Conservation (phyloP, 2,329 filamentous ascomycete species). For the Xylariaceae sp. region DNA sequence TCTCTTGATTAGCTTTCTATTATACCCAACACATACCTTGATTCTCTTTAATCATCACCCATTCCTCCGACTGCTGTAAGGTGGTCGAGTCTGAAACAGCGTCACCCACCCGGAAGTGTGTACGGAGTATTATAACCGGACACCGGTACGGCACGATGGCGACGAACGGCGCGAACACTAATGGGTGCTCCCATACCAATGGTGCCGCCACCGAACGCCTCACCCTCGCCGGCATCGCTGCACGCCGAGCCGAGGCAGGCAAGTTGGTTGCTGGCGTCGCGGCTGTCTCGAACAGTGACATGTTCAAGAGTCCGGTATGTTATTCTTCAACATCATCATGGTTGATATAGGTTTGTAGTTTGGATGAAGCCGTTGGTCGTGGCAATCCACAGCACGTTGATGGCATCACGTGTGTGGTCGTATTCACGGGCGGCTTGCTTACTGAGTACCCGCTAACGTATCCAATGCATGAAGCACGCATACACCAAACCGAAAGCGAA, state of each 20-base stretch:
- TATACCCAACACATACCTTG: too few relatives aligned
- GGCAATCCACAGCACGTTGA: not conserved
- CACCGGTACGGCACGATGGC: slow-evolving; percentile 1
- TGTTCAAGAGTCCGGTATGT: slow-evolving; percentile 71
- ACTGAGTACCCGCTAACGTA: slow-evolving; percentile 16
- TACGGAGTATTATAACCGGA: not conserved
- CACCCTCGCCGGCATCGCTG: slow-evolving; percentile 61
- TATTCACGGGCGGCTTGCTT: not conserved
- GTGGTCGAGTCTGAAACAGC: too few relatives aligned
- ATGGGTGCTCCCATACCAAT: slow-evolving; percentile 5
- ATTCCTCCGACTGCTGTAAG: too few relatives aligned
- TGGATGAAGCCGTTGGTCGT: not conserved
- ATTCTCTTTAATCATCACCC: too few relatives aligned
- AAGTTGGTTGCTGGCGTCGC: slow-evolving; percentile 71
- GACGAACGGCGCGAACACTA: slow-evolving; percentile 13
- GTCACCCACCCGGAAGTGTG: not conserved
- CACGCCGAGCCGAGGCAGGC: slow-evolving; percentile 64
- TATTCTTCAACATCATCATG: too few relatives aligned
- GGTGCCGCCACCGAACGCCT: slow-evolving; percentile 35
- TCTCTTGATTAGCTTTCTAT: too few relatives aligned
- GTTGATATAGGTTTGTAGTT: not conserved
- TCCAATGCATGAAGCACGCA: slow-evolving; percentile 33
- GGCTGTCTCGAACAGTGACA: slow-evolving; percentile 69
- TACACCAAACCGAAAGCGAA: slow-evolving; percentile 68
- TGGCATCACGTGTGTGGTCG: slow-evolving; percentile 1